Base-by-base conservation (phyloP, 805 yeast species). In the Saccharomycopsis selenospora region DNA sequence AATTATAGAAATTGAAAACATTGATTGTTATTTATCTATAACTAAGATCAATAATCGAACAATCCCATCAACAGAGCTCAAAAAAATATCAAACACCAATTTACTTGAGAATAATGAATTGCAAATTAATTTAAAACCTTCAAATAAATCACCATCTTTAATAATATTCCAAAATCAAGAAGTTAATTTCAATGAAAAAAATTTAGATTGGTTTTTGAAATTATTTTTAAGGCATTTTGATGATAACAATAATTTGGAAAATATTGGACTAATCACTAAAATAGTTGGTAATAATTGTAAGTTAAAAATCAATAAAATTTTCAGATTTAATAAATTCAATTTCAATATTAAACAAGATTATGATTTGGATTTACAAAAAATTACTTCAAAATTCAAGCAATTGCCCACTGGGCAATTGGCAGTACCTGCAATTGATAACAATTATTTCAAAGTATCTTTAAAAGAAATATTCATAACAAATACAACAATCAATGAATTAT, bases 151-250 rank as follows among this genome's bases (percentile, higher is more conserved):
- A 13, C 14, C 26, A 22, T 43, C 46, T 13, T 18, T 5, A n/a
- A 26, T 43, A 13, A 30, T 26, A 8, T 30, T 43, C 28, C 36
- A 14, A 18, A 29, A 27, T 5, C 46, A 43, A 18, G 38, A 26
- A 18, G 36, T 43, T 11, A 17, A 43, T 17, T 24, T 43, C 24
- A 27, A 43, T 23, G 46, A 43, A 30, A 5, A 14, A 24, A 29
- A 28, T 20, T 8, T 29, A 18, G 18, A 18, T 10, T 26, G 24
- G 24, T 18, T 30, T 27, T 43, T 43, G 38, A 27, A 43, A 20
- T 6, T 33, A 10, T 10, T 33, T 7, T 5, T 33, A 17, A 10
- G 38, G 7, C n/a, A 7, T 10, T 33, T 33, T 33, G 10, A 33
- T 27, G 38, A 33, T 17, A 20, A 10, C 6, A 33, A 33, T 7